phyloP scores from a whole-genome alignment of 441 rosid species.

The Croton setiger region DNA sequence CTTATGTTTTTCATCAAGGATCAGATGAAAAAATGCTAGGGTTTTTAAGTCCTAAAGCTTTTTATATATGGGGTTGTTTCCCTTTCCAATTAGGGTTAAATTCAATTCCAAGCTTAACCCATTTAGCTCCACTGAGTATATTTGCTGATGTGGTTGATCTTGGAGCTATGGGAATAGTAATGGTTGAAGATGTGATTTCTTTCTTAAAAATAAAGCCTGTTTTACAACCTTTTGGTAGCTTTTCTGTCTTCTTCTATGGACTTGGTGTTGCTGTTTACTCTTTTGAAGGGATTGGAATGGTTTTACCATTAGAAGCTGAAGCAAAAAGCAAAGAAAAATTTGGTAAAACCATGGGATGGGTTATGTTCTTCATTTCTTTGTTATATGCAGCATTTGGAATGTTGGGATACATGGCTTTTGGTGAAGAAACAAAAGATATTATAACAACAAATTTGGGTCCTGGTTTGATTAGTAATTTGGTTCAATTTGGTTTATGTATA shows the following conservation, averaged over 20 bases:
- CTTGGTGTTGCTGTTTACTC: slow-evolving; percentile 69
- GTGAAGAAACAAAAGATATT: slow-evolving; percentile 54
- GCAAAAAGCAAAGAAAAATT: slow-evolving; percentile 48
- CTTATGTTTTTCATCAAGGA: slow-evolving; percentile 32
- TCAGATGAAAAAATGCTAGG: slow-evolving; percentile 23
- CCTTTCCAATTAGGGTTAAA: slow-evolving; percentile 73
- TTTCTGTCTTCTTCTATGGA: slow-evolving; percentile 60
- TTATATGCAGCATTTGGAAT: slow-evolving; percentile 55
- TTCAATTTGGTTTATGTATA: slow-evolving; percentile 60
- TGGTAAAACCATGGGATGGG: slow-evolving; percentile 42
- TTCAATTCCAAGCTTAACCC: slow-evolving; percentile 68
- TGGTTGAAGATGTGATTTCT: slow-evolving; percentile 51
- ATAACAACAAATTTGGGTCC: slow-evolving; percentile 62
- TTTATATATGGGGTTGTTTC: slow-evolving; percentile 60
- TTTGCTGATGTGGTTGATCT: slow-evolving; percentile 75
- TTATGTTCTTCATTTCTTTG: slow-evolving; percentile 44
- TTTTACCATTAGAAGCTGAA: slow-evolving; percentile 66
- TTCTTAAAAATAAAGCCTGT: slow-evolving; percentile 34
- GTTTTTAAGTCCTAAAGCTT: slow-evolving; percentile 43
- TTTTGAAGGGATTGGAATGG: slow-evolving; percentile 74
- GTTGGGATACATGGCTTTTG: slow-evolving; percentile 68
- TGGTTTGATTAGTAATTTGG: slow-evolving; percentile 45
- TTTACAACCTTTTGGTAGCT: slow-evolving; percentile 49
- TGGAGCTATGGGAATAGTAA: slow-evolving; percentile 64
- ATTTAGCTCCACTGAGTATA: slow-evolving; percentile 73